These are phyloP conservation scores for Clarkia xantiana DNA, from an alignment of 345 rosid species.

Conservation along the genomic window DNA sequence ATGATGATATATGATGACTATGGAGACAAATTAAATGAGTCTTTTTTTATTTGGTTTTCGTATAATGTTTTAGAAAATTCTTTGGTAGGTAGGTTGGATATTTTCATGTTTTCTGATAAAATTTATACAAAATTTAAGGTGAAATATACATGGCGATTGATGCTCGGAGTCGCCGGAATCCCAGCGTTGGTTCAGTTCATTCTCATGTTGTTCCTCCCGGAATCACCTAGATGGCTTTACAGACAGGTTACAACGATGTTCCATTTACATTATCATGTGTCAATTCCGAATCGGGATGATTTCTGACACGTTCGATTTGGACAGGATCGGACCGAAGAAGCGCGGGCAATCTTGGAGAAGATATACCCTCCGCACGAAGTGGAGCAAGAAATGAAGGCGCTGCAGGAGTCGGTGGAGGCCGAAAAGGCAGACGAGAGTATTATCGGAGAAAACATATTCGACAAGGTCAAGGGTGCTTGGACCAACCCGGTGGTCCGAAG, in stretches of 20 bases:
- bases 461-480: conserved; percentile 56
- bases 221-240: conserved; percentile 85
- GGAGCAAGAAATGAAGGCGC: conserved; percentile 34
- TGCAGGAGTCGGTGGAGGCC: conserved; percentile 32
- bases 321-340: conserved; percentile 41
- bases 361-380: conserved; percentile 57
- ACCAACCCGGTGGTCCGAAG: conserved; percentile 33
- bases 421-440: conserved; percentile 45
- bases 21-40: no score
- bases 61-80: no score
- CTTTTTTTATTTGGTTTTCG: no score
- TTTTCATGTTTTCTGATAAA: no score
- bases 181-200: conserved; percentile 56
- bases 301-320: not conserved
- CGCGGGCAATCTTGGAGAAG: conserved; percentile 41
- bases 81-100: no score
- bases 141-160: conserved; percentile 85
- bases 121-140: no score
- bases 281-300: no score
- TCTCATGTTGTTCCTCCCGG: conserved; percentile 59
- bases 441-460: conserved; percentile 24
- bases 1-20: no score
- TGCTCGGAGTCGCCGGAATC: conserved; percentile 66
- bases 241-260: no score
- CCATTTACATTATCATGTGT: no score